phyloP scores from a whole-genome alignment of 2,329 filamentous ascomycete species.

The Beauveria sp. region DNA sequence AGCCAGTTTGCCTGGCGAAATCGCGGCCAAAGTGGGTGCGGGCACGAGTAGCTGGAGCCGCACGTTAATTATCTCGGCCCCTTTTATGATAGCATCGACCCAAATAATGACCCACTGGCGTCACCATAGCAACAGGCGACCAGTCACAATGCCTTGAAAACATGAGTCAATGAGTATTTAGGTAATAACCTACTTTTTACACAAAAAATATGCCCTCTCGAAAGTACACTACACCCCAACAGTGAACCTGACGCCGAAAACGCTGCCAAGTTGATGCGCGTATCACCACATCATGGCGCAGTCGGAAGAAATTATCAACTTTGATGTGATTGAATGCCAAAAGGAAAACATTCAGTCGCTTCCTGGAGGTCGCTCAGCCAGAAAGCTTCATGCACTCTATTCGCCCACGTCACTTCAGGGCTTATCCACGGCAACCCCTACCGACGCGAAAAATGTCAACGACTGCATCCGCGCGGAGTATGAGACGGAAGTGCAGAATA shows the following conservation, averaged over 20 bases:
- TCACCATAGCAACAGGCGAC: slow-evolving; percentile 11
- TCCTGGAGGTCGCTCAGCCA: slow-evolving; percentile 79
- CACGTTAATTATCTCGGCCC: too few species aligned
- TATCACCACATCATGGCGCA: slow-evolving; percentile 32
- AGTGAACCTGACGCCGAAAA: background rate
- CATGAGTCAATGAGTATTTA: background rate
- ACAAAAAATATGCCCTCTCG: background rate
- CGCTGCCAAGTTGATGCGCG: background rate
- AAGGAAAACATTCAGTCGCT: slow-evolving; percentile 98
- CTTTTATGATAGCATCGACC: too few species aligned
- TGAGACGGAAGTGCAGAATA: slow-evolving; percentile 70
- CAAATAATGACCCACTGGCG: background rate
- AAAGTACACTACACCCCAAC: background rate
- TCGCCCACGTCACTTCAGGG: slow-evolving; percentile 56
- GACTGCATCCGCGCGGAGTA: slow-evolving; percentile 75
- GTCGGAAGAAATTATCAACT: slow-evolving; percentile 55
- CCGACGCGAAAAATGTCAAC: slow-evolving; percentile 69
- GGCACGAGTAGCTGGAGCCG: too few species aligned
- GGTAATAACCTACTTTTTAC: background rate
- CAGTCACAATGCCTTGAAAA: slow-evolving; percentile 3
- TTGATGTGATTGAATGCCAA: slow-evolving; percentile 90
- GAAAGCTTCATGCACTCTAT: slow-evolving; percentile 77
- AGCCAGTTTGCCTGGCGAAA: too few species aligned
- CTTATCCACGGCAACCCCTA: slow-evolving; percentile 55
- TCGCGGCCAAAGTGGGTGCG: too few species aligned